phyloP scores from a whole-genome alignment of 495 filamentous ascomycete genomes.

The Penicillium coffeae region DNA sequence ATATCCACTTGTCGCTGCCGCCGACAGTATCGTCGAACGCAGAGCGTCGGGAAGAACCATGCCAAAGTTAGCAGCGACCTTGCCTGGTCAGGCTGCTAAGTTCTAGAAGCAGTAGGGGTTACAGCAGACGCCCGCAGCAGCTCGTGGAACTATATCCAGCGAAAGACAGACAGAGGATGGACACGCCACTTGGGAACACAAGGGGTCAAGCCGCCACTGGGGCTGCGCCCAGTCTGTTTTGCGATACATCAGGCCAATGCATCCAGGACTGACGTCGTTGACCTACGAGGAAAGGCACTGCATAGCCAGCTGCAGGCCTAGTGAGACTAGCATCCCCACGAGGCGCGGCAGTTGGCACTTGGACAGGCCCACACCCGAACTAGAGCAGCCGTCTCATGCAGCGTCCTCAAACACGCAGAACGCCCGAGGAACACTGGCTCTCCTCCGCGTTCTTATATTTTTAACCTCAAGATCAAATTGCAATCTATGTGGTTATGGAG shows the following conservation, averaged over 20 bases:
- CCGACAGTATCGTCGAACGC: not conserved
- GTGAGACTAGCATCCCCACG: not conserved
- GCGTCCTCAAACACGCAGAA: slow-evolving; percentile 1
- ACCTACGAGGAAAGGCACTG: not conserved
- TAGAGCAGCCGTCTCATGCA: slow-evolving; percentile 1
- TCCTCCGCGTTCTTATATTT: not conserved
- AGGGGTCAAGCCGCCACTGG: not conserved
- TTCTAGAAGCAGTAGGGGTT: not conserved
- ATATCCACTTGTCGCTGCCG: slow-evolving; percentile 7
- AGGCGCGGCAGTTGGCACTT: slow-evolving; percentile 3
- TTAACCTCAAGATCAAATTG: not conserved
- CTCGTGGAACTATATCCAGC: not conserved
- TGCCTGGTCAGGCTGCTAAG: not conserved
- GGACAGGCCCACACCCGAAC: slow-evolving; percentile 1
- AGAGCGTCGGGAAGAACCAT: not conserved
- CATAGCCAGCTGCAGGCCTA: not conserved
- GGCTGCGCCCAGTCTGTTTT: not conserved
- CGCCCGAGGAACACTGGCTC: not conserved
- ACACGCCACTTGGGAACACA: not conserved
- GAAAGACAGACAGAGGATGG: not conserved
- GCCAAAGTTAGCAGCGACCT: not conserved
- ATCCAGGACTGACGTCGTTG: no score
- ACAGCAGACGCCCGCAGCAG: not conserved
- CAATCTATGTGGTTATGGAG: not conserved
- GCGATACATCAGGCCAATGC: not conserved